phyloP scores from a whole-genome alignment of 495 filamentous ascomycete species.

The Hypoxylon subgilvum region DNA sequence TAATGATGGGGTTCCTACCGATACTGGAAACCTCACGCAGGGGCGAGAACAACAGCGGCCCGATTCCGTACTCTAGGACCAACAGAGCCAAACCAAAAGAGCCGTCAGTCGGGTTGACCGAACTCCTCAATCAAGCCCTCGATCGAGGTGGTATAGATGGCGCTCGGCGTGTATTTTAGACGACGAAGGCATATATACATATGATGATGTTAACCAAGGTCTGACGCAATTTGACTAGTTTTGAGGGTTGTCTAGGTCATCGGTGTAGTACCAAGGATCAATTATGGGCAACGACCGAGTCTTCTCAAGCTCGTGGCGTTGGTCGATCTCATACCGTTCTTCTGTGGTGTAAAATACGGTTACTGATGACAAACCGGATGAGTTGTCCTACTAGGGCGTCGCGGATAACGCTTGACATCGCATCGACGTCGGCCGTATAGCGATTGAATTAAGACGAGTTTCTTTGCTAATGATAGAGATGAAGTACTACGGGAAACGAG shows the following conservation, averaged over 20 bases:
- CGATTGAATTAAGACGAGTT: not conserved
- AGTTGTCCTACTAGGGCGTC: constrained; percentile 62
- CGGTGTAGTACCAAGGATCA: constrained; percentile 62
- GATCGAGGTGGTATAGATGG: constrained; percentile 57
- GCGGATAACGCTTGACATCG: constrained; percentile 46
- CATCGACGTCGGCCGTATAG: not conserved
- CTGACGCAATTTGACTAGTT: constrained; percentile 56
- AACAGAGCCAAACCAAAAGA: constrained; percentile 62
- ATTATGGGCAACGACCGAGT: constrained; percentile 59
- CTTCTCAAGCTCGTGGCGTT: constrained; percentile 49
- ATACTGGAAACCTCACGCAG: constrained; percentile 69
- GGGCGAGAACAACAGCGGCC: constrained; percentile 51
- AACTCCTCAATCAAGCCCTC: constrained; percentile 55
- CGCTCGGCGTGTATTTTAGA: constrained; percentile 57
- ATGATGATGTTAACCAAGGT: constrained; percentile 57
- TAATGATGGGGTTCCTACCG: constrained; percentile 69
- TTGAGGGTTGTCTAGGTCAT: constrained; percentile 62
- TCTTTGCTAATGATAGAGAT: not conserved
- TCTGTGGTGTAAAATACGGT: constrained; percentile 55
- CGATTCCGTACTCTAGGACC: constrained; percentile 66
- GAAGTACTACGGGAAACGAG: not conserved
- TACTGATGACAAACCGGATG: constrained; percentile 56
- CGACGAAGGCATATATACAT: constrained; percentile 57
- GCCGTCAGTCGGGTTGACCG: constrained; percentile 59
- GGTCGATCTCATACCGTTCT: constrained; percentile 49